Base-by-base conservation (phyloP, 108 stramenopile genomes). In the Nitzschia sp. region DNA sequence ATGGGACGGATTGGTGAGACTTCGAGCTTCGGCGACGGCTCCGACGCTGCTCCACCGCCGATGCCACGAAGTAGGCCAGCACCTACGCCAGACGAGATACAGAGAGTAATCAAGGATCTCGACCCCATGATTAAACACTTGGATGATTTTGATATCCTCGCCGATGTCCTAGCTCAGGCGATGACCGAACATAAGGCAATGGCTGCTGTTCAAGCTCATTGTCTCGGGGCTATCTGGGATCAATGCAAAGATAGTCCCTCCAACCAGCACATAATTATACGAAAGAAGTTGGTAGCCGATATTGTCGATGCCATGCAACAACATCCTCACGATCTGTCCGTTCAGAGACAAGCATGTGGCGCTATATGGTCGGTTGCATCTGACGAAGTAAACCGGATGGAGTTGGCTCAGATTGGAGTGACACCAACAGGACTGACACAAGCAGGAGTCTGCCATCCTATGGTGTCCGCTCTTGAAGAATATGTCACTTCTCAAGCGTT, bases 211-310 rank as follows among this genome's bases (percentile, higher is more conserved):
- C 52, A 53, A 57, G 37, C 46, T 17, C 43, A 52, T 44, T 65
- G 65, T 57, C 41, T 67, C 20, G 51, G 57, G 25, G 42, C 56
- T 1, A 40, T 71, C 26, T 53, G 59, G 51, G 60, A 71, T 3
- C 44, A 10, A 24, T 53, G 60, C 60, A 60, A 71, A 21, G 53
- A 53, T 22, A 54, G 22, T 46, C 51, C 51, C 3, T 2, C 19
- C 37, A 52, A 41, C 24, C 9, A 37, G 39, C n/a, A 39, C 14
- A 6, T 37, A 8, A 40, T 59, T 1, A 69, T 60, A 57, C 14
- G 11, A n/a, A 25, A 34, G 7, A 46, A 50, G 17, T 14, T 46
- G 17, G 19, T 55, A 12, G 41, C 57, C 12, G 71, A 62, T 44
- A 53, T 72, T 51, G 41, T 46, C 19, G 22, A 40, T 22, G 54